Base-by-base conservation (phyloP, 805 yeast species). In the Wickerhamomyces strasburgensis region DNA sequence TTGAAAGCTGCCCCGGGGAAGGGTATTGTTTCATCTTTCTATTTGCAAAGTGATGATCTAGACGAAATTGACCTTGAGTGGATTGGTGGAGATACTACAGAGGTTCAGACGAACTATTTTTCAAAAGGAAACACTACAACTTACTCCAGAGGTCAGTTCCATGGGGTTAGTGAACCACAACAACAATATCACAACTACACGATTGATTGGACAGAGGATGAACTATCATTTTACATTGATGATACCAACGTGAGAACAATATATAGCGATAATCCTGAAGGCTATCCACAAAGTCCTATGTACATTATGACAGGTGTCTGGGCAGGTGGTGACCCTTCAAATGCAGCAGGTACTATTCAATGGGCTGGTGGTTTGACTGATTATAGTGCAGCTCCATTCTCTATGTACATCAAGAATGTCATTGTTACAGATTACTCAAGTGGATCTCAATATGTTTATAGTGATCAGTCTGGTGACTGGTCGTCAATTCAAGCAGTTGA, bases 221-320 rank as follows among this genome's bases (percentile, higher is more conserved):
- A 64, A 6, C 63, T 83, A 28, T 66, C 72, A 7, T 89, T 94
- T 88, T 74, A 72, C 39, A 49, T 86, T 18, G 94, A 89, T 52
- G 94, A 90, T 19, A 54, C 46, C 6, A 66, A 69, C 1, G 76
- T 85, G 8, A 77, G 97, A 66, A 73, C 84, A 2, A 62, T 89
- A 37, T 29, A 53, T 9, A 68, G 75, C 39, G 61, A 65, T 38
- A 65, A 79, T 16, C 55, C 74, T 14, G 70, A 76, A 53, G 95
- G 95, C 5, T 89, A 74, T 60, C 97, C 97, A 29, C 95, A 88
- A 63, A 66, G 87, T n/a, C 97, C 97, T 33, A 85, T 88, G 89
- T 70, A 65, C 46, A 56, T 83, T 10, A 70, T 65, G 54, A 65
- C 75, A 43, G 90, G 93, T 46, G 62, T 78, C 23, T 83, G 93